These are phyloP conservation scores for Stenocarpella maydis DNA, from an alignment of 2,329 filamentous ascomycete genomes.

Conservation along the genomic window DNA sequence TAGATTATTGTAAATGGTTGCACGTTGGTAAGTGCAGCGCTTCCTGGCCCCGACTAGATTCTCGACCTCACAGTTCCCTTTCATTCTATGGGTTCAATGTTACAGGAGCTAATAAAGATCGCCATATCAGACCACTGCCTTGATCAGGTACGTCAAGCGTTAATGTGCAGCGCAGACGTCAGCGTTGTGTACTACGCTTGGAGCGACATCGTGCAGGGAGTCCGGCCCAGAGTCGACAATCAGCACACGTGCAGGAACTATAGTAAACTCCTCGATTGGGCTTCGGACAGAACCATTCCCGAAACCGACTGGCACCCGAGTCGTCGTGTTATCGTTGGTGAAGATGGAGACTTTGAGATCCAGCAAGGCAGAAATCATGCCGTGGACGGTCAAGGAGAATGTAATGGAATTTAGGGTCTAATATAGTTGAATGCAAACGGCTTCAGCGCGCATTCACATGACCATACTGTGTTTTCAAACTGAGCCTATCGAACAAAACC, in stretches of 20 bases:
- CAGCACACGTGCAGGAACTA: background rate
- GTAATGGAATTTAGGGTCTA: background rate
- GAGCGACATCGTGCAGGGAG: background rate
- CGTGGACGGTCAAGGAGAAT: background rate
- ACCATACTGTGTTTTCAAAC: background rate
- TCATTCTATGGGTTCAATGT: background rate
- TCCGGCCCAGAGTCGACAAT: background rate
- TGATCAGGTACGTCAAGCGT: background rate
- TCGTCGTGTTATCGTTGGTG: background rate
- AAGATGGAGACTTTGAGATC: background rate
- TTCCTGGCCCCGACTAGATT: background rate
- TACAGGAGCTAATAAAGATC: background rate
- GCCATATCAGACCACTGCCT: background rate
- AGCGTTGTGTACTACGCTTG: background rate
- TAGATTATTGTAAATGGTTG: background rate
- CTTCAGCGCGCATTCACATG: background rate
- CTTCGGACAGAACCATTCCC: background rate
- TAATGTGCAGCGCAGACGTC: background rate
- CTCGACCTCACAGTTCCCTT: background rate
- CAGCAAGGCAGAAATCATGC: background rate
- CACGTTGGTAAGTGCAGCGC: background rate
- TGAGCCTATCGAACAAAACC: background rate
- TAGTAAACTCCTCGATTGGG: background rate
- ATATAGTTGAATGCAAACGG: accelerated
- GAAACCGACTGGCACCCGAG: background rate